These are phyloP conservation scores for Pyrrhoderma noxium DNA, from an alignment of 1,284 basidiomycete genomes.

Conservation along the genomic window DNA sequence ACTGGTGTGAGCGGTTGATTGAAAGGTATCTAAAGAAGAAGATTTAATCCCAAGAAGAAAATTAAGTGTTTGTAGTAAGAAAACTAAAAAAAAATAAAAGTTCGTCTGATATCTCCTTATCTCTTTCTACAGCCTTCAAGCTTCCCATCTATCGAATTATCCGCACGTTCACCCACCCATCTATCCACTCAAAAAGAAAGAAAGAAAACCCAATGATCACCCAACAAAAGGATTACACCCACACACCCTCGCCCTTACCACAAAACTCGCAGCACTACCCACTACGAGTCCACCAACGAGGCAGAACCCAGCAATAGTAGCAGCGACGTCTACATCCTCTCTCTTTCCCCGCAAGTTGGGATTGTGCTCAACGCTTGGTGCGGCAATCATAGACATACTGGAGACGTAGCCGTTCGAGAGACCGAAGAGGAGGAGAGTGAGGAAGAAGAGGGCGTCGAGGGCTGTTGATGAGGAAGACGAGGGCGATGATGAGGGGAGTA, in stretches of 20 bases:
- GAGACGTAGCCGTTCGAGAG: slow-evolving; percentile 70
- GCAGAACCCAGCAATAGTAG: slow-evolving; percentile 73
- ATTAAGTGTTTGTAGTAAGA: too few species aligned
- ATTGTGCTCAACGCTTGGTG: slow-evolving; percentile 67
- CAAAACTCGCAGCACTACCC: slow-evolving; percentile 76
- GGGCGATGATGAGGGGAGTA: neutral
- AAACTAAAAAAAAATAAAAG: too few species aligned
- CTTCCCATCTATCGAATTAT: too few species aligned
- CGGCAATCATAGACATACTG: slow-evolving; percentile 65
- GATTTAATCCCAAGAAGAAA: too few species aligned
- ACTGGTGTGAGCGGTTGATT: too few species aligned
- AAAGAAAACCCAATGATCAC: neutral
- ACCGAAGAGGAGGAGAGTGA: slow-evolving; percentile 68
- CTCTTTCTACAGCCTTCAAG: too few species aligned
- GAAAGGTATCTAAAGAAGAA: too few species aligned
- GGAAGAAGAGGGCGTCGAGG: slow-evolving; percentile 70
- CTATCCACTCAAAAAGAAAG: too few species aligned
- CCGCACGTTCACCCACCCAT: too few species aligned
- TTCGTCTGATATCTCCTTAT: too few species aligned
- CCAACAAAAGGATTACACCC: slow-evolving; percentile 59
- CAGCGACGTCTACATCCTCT: slow-evolving; percentile 78
- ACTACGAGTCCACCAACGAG: slow-evolving; percentile 68
- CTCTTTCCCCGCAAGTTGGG: slow-evolving; percentile 50
- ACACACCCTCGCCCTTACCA: slow-evolving; percentile 59
- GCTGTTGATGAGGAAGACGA: slow-evolving; percentile 44